Conservation (phyloP, 352 stramenopile genomes). For the Globisporangium echinulatum region DNA sequence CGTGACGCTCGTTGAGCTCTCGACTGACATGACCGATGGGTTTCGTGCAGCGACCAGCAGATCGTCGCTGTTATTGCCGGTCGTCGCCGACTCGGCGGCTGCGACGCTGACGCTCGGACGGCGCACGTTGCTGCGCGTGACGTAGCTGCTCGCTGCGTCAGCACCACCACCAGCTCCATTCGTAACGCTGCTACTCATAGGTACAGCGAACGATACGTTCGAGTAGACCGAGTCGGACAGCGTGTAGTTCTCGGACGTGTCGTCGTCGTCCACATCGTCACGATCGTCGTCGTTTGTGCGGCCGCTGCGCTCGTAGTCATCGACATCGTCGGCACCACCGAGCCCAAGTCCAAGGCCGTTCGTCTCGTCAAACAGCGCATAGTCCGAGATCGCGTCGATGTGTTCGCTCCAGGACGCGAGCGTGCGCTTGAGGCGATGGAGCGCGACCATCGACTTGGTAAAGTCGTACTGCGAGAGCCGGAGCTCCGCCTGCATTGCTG, state of each 20-base stretch:
- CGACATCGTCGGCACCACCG: conserved; percentile 23
- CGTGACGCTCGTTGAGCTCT: conserved; percentile 27
- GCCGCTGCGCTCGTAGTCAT: conserved; percentile 9
- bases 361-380: conserved; percentile 62
- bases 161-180: conserved; percentile 1
- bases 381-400: conserved; percentile 73
- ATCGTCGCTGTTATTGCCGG: conserved; percentile 10
- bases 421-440: conserved; percentile 65
- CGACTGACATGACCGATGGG: conserved; percentile 23
- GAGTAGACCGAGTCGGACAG: conserved; percentile 66
- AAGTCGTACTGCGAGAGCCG: conserved; percentile 71
- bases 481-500: conserved; percentile 61
- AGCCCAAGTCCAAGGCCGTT: conserved; percentile 10
- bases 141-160: conserved; percentile 10
- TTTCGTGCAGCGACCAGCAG: conserved; percentile 2
- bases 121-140: conserved; percentile 16
- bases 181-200: conserved; percentile 15
- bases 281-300: conserved; percentile 1
- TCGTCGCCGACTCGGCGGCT: too few species aligned
- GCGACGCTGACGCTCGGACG: conserved; percentile 10
- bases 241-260: conserved; percentile 22
- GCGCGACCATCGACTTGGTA: conserved; percentile 61
- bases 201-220: conserved; percentile 29
- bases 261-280: neutral
- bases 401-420: conserved; percentile 71